A percentile compares a stretch with the other conserved stretches of the same genome.
Evolutionary conservation across 1,284 basidiomycete species (phyloP).

Genomic region (Coriolopsis trogii): DNA sequence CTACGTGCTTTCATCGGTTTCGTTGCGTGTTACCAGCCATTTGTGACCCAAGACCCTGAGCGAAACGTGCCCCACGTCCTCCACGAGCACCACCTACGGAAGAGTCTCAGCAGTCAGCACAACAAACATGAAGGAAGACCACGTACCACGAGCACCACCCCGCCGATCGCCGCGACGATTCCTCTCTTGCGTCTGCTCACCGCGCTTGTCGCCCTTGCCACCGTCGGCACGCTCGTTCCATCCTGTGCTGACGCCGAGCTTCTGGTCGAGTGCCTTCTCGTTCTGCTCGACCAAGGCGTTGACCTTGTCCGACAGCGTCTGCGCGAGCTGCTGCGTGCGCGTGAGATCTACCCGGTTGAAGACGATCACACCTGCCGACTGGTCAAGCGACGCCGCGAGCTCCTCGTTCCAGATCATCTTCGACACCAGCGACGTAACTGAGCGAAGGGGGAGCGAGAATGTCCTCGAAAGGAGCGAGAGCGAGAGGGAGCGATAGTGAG

Average conservation of each 20-base stretch:
- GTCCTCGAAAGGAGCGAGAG: slow-evolving; percentile 86
- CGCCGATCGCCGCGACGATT: slow-evolving; percentile 70
- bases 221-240: slow-evolving; percentile 76
- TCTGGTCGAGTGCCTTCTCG: slow-evolving; percentile 91
- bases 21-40: slow-evolving; percentile 52
- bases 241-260: slow-evolving; percentile 70
- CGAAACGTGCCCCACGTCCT: slow-evolving; percentile 74
- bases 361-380: slow-evolving; percentile 83
- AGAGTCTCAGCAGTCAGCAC: no score
- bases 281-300: slow-evolving; percentile 91
- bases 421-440: slow-evolving; percentile 91
- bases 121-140: no score
- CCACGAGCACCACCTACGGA: slow-evolving; percentile 65
- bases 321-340: slow-evolving; percentile 88
- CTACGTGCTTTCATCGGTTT: slow-evolving; percentile 25
- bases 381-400: slow-evolving; percentile 91
- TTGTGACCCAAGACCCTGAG: slow-evolving; percentile 79
- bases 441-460: slow-evolving; percentile 80
- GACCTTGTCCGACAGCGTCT: slow-evolving; percentile 88
- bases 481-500: slow-evolving; percentile 92
- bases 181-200: slow-evolving; percentile 75
- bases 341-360: slow-evolving; percentile 91
- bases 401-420: slow-evolving; percentile 99
- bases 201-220: slow-evolving; percentile 75
- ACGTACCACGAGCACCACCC: slow-evolving; percentile 57